Conservation (phyloP, 1,284 basidiomycete genomes). For the Austroboletus niveus region DNA sequence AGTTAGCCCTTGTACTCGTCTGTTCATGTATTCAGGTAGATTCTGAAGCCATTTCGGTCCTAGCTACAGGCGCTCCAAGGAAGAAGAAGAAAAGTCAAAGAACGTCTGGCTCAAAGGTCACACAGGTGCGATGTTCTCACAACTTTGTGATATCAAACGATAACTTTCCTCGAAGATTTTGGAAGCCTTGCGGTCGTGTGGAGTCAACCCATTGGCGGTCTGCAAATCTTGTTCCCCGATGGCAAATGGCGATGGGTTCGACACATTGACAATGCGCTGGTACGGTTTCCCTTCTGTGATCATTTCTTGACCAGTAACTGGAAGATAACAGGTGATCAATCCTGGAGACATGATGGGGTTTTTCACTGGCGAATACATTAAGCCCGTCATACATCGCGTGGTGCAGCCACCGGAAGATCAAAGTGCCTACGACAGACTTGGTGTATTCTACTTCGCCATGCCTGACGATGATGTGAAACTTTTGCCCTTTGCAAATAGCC, state of each 20-base stretch:
- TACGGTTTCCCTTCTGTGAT: background rate
- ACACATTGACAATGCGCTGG: constrained; percentile 47
- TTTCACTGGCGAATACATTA: constrained; percentile 50
- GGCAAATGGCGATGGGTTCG: constrained; percentile 56
- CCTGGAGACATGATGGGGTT: constrained; percentile 57
- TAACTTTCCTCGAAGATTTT: constrained; percentile 37
- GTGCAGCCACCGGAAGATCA: constrained; percentile 44
- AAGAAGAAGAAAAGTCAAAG: constrained; percentile 7
- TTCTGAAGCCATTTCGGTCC: background rate
- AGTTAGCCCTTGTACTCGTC: background rate
- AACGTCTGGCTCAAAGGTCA: background rate
- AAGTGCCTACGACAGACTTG: constrained; percentile 35
- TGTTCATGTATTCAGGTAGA: background rate
- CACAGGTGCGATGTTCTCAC: background rate
- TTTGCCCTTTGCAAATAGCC: constrained; percentile 27
- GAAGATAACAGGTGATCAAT: constrained; percentile 39
- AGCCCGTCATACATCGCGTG: constrained; percentile 44
- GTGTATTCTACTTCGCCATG: constrained; percentile 42
- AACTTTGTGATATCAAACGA: too few species aligned
- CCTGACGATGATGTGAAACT: constrained; percentile 34
- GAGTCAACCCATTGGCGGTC: constrained; percentile 55
- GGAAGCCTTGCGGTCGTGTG: constrained; percentile 56
- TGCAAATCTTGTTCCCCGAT: constrained; percentile 52
- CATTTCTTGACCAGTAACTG: background rate
- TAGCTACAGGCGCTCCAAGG: constrained; percentile 7